Evolutionary conservation across 2,329 filamentous ascomycete species (phyloP).

Genomic region (Xylariaceae sp.): DNA sequence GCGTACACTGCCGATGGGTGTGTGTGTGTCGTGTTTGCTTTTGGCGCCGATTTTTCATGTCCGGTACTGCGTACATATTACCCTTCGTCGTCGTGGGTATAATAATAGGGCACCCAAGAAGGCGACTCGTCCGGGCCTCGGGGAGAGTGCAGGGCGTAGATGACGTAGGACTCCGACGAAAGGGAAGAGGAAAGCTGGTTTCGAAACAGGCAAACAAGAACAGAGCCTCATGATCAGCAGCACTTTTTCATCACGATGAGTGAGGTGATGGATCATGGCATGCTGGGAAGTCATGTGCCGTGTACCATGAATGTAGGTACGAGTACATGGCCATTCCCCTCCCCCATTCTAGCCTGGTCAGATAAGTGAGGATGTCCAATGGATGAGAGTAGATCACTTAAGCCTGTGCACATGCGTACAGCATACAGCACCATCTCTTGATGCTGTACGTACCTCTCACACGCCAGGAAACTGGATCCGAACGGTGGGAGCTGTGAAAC

Average conservation of each 20-base stretch:
- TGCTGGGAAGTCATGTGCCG: not conserved
- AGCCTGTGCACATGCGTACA: not conserved
- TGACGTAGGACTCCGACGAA: not conserved
- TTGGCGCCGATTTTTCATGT: not conserved
- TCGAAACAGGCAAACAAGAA: not conserved
- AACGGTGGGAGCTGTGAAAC: conserved; percentile 14
- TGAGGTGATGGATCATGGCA: not conserved
- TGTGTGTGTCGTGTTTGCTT: not conserved
- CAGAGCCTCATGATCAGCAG: not conserved
- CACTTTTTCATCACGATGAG: not conserved
- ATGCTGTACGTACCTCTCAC: conserved; percentile 1
- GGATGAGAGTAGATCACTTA: not conserved
- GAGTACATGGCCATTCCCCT: no score
- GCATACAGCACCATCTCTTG: not conserved
- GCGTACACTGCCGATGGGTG: not conserved
- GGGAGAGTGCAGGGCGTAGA: not conserved
- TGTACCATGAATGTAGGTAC: not conserved
- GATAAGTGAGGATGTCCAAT: no score
- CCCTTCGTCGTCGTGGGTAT: not conserved
- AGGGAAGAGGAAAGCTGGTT: not conserved
- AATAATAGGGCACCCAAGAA: not conserved
- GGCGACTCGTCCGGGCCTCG: not conserved
- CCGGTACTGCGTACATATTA: not conserved
- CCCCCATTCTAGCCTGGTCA: no score
- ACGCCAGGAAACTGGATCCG: conserved; percentile 9